These are phyloP conservation scores for Plantago elongata DNA, from an alignment of 257 asterid genomes.

Conservation along the genomic window DNA sequence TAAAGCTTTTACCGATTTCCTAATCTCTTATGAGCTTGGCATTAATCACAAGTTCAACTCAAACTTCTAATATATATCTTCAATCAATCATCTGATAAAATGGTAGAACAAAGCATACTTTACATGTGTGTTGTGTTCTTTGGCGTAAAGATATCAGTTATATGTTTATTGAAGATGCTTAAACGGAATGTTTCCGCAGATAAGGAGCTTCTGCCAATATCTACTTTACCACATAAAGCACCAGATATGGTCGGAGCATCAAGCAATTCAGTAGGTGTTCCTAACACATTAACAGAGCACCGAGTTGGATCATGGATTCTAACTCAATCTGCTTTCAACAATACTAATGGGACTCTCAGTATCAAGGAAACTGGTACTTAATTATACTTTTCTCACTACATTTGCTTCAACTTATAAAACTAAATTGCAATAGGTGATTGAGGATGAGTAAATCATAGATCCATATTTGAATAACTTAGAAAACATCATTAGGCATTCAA, in stretches of 20 bases:
- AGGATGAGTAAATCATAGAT: not conserved
- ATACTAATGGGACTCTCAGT: conserved; percentile 22
- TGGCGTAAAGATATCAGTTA: not conserved
- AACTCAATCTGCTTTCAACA: conserved; percentile 26
- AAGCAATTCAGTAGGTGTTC: conserved; percentile 31
- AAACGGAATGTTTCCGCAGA: conserved; percentile 30
- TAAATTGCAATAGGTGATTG: not conserved
- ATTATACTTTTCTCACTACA: not conserved
- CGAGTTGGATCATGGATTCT: conserved; percentile 20
- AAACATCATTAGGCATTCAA: not conserved
- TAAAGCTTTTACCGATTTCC: too few relatives aligned
- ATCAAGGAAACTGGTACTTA: conserved; percentile 23
- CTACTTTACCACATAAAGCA: conserved; percentile 25
- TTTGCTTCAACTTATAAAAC: not conserved
- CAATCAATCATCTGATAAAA: not conserved
- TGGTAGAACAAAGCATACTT: too few relatives aligned
- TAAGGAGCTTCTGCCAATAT: conserved; percentile 25
- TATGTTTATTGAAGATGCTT: conserved; percentile 1
- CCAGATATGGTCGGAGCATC: conserved; percentile 28
- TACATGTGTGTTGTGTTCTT: too few relatives aligned
- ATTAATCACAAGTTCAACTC: too few relatives aligned
- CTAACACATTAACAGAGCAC: conserved; percentile 31
- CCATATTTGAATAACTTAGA: not conserved
- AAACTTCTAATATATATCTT: not conserved
- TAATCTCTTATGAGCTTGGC: too few relatives aligned